Base-by-base conservation (phyloP, 208 protist species). In the Acanthamoeba quina region DNA sequence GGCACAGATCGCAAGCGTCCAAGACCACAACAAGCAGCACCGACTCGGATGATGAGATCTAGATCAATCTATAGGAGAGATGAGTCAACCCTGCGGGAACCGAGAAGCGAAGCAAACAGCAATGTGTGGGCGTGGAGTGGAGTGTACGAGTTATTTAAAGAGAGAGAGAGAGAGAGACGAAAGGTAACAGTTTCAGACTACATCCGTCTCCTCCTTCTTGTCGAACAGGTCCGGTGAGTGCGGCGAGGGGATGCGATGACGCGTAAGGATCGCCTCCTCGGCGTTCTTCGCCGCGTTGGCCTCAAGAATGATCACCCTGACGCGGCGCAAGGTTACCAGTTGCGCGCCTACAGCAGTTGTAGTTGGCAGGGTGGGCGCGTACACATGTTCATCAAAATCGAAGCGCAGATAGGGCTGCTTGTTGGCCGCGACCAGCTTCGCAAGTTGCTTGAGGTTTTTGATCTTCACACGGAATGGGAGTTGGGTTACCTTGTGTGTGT, bases 381-480 rank as follows among this genome's bases (percentile, higher is more conserved):
- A 91, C 85, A 74, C 85, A n/a, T 91, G 56, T 21, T 93, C 62
- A 56, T 93, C 90, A 56, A 93, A 93, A 26, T 93, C 90, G 68
- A 93, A 93, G n/a, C 90, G 90, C 3, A 93, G 29, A 41, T 93
- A 93, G 52, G 44, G 29, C 31, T 83, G 31, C 72, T 93, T n/a
- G 44, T 68, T 83, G 64, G 21, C 37, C n/a, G 44, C 92, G 26
- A 95, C 89, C 26, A 95, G 17, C 83, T 95, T n/a, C 21, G 54
- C 94, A 0, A 96, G 49, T 26, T 96, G 95, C 72, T 88, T 90
- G n/a, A 96, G 37, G 88, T 95, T 94, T 34, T 95, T 41, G 26
- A 86, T 86, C 78, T 86, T 29, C 41, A 78, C 21, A 21, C 0
- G 7, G 9, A 24, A 17, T 37, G 10, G n/a, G n/a, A 72, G n/a